Percentiles rank a stretch among this genome's conserved stretches.
These are phyloP conservation scores for Myriosclerotinia curreyana DNA, from an alignment of 2,329 filamentous ascomycete genomes.

Conservation along the genomic window DNA sequence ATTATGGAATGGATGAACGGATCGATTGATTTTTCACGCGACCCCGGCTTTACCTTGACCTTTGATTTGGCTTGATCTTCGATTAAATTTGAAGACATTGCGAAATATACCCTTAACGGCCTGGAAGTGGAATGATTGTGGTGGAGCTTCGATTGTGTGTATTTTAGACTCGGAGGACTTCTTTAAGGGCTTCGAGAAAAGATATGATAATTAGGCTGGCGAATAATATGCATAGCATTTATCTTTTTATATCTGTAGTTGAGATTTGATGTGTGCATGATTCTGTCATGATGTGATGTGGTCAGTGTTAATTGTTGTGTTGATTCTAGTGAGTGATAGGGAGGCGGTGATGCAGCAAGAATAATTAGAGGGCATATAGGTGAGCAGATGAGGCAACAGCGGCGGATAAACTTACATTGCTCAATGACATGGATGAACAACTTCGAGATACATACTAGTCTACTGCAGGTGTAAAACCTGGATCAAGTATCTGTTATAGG, in stretches of 20 bases:
- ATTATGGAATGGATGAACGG: constrained; percentile 9
- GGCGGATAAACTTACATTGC: too few species aligned
- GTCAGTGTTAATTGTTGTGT: not conserved
- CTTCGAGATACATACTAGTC: too few species aligned
- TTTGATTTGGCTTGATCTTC: constrained; percentile 10
- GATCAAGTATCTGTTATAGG: too few species aligned
- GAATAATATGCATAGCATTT: constrained; percentile 15
- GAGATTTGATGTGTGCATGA: not conserved
- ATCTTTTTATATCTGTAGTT: not conserved
- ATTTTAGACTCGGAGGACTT: constrained; percentile 5
- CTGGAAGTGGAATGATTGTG: constrained; percentile 12
- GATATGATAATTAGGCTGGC: constrained; percentile 14
- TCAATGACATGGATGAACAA: too few species aligned
- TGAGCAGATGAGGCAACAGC: too few species aligned
- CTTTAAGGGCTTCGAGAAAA: not conserved
- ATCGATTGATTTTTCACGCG: constrained; percentile 10
- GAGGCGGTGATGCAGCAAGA: too few species aligned
- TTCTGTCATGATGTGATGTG: too few species aligned
- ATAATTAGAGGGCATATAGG: too few species aligned
- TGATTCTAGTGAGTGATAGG: not conserved
- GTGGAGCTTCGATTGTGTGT: constrained; percentile 11
- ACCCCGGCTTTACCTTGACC: constrained; percentile 7
- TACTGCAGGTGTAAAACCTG: too few species aligned
- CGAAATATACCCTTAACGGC: constrained; percentile 11
- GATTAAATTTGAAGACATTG: constrained; percentile 14